phyloP scores from a whole-genome alignment of 129 eudicot species.

The Artemisia tridentata region DNA sequence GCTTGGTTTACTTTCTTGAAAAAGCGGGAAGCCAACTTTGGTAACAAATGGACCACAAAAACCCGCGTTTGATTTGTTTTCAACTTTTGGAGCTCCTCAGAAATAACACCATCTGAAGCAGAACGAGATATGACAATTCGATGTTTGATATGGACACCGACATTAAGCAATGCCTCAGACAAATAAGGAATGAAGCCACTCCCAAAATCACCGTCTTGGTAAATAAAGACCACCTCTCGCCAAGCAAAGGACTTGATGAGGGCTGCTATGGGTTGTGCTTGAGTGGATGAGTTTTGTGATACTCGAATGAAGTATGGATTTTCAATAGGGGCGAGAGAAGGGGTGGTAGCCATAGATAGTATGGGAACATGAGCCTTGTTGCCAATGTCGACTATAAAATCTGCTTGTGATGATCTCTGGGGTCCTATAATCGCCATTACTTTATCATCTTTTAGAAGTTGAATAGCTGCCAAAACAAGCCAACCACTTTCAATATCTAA shows the following conservation, averaged over 20 bases:
- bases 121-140: slow-evolving; percentile 31
- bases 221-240: slow-evolving; percentile 45
- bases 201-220: slow-evolving; percentile 47
- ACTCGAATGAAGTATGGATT: slow-evolving; percentile 48
- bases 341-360: slow-evolving; percentile 53
- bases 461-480: slow-evolving; percentile 44
- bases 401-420: slow-evolving; percentile 45
- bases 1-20: slow-evolving; percentile 32
- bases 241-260: slow-evolving; percentile 41
- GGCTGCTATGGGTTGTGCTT: slow-evolving; percentile 40
- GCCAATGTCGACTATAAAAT: slow-evolving; percentile 51
- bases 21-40: slow-evolving; percentile 34
- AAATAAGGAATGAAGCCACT: slow-evolving; percentile 49
- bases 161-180: slow-evolving; percentile 30
- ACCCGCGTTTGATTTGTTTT: slow-evolving; percentile 47
- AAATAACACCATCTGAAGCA: slow-evolving; percentile 38
- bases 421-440: slow-evolving; percentile 69
- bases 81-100: slow-evolving; percentile 40
- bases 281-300: slow-evolving; percentile 38
- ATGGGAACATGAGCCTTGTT: slow-evolving; percentile 52
- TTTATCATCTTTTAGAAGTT: slow-evolving; percentile 43
- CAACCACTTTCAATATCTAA: not conserved
- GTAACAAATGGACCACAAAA: slow-evolving; percentile 52
- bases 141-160: slow-evolving; percentile 30
- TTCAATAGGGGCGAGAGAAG: slow-evolving; percentile 42